Evolutionary conservation across 1,284 basidiomycete species (phyloP).

Genomic region (Ganoderma multipileum): DNA sequence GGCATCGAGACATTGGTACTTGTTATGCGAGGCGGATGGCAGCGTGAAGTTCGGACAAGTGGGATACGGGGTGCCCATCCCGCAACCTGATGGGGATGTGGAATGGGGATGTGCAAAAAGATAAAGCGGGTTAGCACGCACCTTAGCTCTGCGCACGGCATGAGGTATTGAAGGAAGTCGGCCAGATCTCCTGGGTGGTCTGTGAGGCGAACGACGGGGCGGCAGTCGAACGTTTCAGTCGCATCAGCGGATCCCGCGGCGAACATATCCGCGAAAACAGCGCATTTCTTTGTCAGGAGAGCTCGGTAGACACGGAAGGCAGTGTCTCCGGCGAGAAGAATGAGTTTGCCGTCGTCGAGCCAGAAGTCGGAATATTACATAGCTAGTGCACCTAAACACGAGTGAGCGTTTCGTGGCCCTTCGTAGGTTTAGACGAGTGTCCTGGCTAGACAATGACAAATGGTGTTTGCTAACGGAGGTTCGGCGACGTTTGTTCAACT

Average conservation of each 20-base stretch:
- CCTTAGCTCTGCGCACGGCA: neutral
- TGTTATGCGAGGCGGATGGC: no score
- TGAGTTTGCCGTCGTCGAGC: slow-evolving; percentile 14
- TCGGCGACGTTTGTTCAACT: neutral
- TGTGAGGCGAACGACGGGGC: slow-evolving; percentile 21
- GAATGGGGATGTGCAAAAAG: no score
- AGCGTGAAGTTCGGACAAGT: no score
- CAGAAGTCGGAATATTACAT: slow-evolving; percentile 4
- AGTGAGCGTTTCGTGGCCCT: neutral
- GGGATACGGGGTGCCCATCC: no score
- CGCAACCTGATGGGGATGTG: no score
- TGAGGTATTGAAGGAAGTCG: neutral
- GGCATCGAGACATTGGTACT: no score
- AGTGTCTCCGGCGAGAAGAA: slow-evolving; percentile 10
- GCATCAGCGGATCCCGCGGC: slow-evolving; percentile 11
- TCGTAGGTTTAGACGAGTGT: neutral
- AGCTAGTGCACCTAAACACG: no score
- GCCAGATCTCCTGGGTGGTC: slow-evolving; percentile 20
- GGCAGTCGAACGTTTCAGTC: slow-evolving; percentile 18
- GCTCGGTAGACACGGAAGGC: slow-evolving; percentile 21
- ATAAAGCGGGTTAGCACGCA: neutral
- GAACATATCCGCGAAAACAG: slow-evolving; percentile 28
- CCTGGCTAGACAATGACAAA: neutral
- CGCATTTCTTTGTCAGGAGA: slow-evolving; percentile 22
- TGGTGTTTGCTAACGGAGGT: neutral